Evolutionary conservation across 768 basidiomycete genomes (phyloP).

Genomic region (Thelephora ganbajun): DNA sequence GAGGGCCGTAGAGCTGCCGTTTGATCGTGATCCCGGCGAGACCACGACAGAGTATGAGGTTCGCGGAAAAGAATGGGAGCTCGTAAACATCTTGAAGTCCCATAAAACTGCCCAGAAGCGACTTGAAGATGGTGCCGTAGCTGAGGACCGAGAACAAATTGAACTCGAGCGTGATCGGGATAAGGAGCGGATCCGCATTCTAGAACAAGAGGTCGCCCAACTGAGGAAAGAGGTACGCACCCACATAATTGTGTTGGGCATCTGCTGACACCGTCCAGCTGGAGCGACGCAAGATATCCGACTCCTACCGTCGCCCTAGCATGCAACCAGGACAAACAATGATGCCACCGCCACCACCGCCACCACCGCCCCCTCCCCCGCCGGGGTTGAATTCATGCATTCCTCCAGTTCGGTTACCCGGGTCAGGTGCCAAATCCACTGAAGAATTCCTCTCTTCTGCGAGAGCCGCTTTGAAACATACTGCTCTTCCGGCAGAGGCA

Average conservation of each 20-base stretch:
- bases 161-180: constrained; percentile 36
- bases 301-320: constrained; percentile 4
- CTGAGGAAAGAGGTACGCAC: constrained; percentile 42
- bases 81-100: constrained; percentile 39
- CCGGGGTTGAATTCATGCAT: constrained; percentile 5
- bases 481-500: constrained; percentile 42
- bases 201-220: constrained; percentile 52
- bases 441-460: constrained; percentile 36
- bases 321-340: background rate
- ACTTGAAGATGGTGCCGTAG: constrained; percentile 22
- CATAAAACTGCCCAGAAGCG: constrained; percentile 23
- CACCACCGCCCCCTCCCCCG: constrained; percentile 24
- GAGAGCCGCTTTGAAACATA: constrained; percentile 53
- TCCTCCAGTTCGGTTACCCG: background rate
- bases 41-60: constrained; percentile 34
- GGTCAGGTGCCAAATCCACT: constrained; percentile 13
- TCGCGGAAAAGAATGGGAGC: constrained; percentile 48
- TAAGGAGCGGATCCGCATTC: constrained; percentile 44
- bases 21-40: constrained; percentile 14
- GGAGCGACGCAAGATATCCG: constrained; percentile 27
- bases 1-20: constrained; percentile 5
- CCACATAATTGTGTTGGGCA: background rate
- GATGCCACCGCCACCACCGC: constrained; percentile 27
- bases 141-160: constrained; percentile 13
- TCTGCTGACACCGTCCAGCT: constrained; percentile 17